Conservation (phyloP, 176 grass and related monocot species). For the Oryza longistaminata region DNA sequence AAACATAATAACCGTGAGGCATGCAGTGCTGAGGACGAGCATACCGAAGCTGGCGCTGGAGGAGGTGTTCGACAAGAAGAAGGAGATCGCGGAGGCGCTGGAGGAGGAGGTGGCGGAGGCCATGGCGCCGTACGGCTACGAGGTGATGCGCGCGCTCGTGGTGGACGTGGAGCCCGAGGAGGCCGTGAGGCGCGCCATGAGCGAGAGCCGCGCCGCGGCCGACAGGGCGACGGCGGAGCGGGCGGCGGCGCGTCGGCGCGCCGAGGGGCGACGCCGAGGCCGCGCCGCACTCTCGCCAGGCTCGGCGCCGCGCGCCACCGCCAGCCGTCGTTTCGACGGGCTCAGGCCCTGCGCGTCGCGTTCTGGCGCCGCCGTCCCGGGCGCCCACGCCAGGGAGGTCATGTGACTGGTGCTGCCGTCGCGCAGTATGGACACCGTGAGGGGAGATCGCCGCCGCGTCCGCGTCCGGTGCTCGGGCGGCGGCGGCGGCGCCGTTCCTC, state of each 20-base stretch:
- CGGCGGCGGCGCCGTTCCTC: constrained; percentile 33
- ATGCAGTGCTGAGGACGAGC: constrained; percentile 52
- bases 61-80: constrained; percentile 63
- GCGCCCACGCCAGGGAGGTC: constrained; percentile 40
- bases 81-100: constrained; percentile 48
- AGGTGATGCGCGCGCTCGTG: constrained; percentile 61
- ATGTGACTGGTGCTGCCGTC: constrained; percentile 60
- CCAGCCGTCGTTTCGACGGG: constrained; percentile 56
- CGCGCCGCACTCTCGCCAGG: constrained; percentile 45
- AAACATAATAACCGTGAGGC: too few relatives aligned
- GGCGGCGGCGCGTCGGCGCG: constrained; percentile 38
- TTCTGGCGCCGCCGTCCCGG: too few relatives aligned
- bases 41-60: constrained; percentile 57
- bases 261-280: constrained; percentile 58
- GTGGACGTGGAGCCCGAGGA: constrained; percentile 61
- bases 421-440: constrained; percentile 60
- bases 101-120: constrained; percentile 54
- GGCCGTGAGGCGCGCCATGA: constrained; percentile 59
- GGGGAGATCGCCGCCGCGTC: constrained; percentile 47
- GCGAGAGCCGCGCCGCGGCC: constrained; percentile 54
- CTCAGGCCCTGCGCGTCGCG: constrained; percentile 24
- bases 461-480: not conserved
- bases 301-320: constrained; percentile 48
- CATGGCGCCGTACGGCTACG: constrained; percentile 57
- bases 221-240: constrained; percentile 40